A percentile compares a stretch with the other conserved stretches of the same genome.
Evolutionary conservation across 345 rosid genomes (phyloP).

Genomic region (Toxicodendron radicans): DNA sequence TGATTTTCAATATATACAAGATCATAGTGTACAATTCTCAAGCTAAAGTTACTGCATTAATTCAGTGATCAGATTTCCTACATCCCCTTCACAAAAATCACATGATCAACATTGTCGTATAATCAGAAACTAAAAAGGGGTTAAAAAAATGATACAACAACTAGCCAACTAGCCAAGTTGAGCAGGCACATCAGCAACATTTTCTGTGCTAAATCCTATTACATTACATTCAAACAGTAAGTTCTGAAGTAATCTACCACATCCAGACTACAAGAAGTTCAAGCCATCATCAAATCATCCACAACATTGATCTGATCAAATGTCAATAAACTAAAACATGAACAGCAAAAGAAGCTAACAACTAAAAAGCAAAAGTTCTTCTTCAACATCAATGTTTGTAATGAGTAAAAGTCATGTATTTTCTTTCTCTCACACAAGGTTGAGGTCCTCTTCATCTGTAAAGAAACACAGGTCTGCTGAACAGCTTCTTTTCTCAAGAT

Average conservation of each 20-base stretch:
- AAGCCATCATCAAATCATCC: conserved; percentile 35
- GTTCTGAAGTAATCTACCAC: conserved; percentile 33
- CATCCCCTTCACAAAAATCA: conserved; percentile 16
- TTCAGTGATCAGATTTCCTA: conserved; percentile 17
- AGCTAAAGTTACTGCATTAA: neutral
- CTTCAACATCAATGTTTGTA: conserved; percentile 16
- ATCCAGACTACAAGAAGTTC: conserved; percentile 30
- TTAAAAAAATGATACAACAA: conserved; percentile 32
- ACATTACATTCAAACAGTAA: conserved; percentile 33
- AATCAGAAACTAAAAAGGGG: neutral
- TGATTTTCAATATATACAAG: conserved; percentile 18
- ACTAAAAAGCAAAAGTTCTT: conserved; percentile 26
- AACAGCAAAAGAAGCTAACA: conserved; percentile 25
- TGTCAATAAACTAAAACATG: conserved; percentile 32
- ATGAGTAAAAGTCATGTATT: conserved; percentile 20
- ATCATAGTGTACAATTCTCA: conserved; percentile 18
- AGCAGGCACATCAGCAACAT: conserved; percentile 33
- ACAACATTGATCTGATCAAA: conserved; percentile 36
- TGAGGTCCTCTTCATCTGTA: conserved; percentile 22
- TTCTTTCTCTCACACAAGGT: conserved; percentile 10
- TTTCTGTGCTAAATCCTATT: conserved; percentile 40
- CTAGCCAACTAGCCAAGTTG: conserved; percentile 27
- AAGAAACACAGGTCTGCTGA: conserved; percentile 16
- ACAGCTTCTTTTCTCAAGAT: conserved; percentile 20
- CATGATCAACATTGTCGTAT: conserved; percentile 1